These are phyloP conservation scores for Atractiella rhizophila DNA, from an alignment of 768 basidiomycete genomes.

Conservation along the genomic window DNA sequence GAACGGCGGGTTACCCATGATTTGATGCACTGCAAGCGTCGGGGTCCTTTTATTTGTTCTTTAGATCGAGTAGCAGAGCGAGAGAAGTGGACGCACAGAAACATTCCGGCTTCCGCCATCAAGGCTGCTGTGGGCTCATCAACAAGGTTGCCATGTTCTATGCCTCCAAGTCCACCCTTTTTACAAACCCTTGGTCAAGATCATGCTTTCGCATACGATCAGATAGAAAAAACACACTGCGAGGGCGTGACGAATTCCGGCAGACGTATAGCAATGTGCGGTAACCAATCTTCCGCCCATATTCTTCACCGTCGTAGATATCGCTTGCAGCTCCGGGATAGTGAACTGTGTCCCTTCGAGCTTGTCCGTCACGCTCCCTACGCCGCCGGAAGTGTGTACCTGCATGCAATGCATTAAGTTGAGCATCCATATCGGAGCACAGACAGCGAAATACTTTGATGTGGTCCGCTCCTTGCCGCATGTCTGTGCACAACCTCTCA, in stretches of 20 bases:
- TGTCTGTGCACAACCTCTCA: too few species aligned
- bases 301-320: conserved; percentile 24
- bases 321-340: conserved; percentile 26
- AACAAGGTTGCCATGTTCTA: conserved; percentile 30
- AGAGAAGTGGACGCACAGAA: too few species aligned
- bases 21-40: conserved; percentile 26
- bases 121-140: conserved; percentile 23
- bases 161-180: conserved; percentile 26
- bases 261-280: conserved; percentile 19
- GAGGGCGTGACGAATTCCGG: conserved; percentile 17
- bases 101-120: conserved; percentile 27
- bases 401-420: conserved; percentile 28
- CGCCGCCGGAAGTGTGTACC: conserved; percentile 25
- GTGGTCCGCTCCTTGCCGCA: too few species aligned
- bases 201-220: conserved; percentile 24
- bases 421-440: too few species aligned
- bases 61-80: too few species aligned
- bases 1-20: conserved; percentile 26
- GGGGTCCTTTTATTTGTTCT: too few species aligned
- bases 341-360: conserved; percentile 28
- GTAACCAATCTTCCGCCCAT: conserved; percentile 23
- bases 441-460: too few species aligned
- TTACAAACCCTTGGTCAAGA: conserved; percentile 27
- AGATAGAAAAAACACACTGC: background rate
- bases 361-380: conserved; percentile 26